Base-by-base conservation (phyloP, 805 yeast genomes). In the Yarrowia sp. region DNA sequence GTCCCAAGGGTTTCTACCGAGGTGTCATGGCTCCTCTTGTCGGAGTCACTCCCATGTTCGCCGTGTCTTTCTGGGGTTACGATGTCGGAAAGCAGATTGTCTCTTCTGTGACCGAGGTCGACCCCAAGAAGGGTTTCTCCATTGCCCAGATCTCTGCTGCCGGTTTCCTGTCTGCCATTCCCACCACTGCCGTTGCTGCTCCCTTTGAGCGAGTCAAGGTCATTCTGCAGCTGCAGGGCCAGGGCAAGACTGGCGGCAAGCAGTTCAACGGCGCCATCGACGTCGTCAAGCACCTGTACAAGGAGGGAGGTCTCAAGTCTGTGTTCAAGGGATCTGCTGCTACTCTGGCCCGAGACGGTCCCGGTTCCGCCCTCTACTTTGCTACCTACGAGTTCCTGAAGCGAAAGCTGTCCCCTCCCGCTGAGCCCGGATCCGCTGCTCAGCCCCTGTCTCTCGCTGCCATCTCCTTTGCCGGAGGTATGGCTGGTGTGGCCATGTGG, bases 31-130 rank as follows among this genome's bases (percentile, higher is more conserved):
- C 98, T 14, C 99, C 99, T 3, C 80, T 94, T 66, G 77, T 91
- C n/a, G 99, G 99, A 32, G 98, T 94, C 26, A 95, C 98, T 0
- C 99, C 99, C 38, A 95, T 94, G 91, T 95, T 95, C 82, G 98
- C 98, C 1, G 95, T 95, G 32, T 90, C 97, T 1, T 94, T 94
- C 81, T 94, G 99, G 98, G 98, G 98, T 75, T 94, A 95, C 79
- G 98, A 92, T 76, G 82, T 91, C 67, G 98, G 98, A 71, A 92
- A 92, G 80, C 86, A 86, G 71, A 70, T 94, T 2, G 96, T 93
- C 2, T 73, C 85, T 0, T 72, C 78, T 3, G 79, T 75, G 14
- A 53, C 70, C 3, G 83, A 83, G 8, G 71, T 69, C 12, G 36
- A 58, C 22, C 52, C 67, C n/a, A 41, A 49, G n/a, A 76, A 79